These are phyloP conservation scores for Pseudofabraea citricarpa DNA, from an alignment of 2,329 filamentous ascomycete species.

Conservation along the genomic window DNA sequence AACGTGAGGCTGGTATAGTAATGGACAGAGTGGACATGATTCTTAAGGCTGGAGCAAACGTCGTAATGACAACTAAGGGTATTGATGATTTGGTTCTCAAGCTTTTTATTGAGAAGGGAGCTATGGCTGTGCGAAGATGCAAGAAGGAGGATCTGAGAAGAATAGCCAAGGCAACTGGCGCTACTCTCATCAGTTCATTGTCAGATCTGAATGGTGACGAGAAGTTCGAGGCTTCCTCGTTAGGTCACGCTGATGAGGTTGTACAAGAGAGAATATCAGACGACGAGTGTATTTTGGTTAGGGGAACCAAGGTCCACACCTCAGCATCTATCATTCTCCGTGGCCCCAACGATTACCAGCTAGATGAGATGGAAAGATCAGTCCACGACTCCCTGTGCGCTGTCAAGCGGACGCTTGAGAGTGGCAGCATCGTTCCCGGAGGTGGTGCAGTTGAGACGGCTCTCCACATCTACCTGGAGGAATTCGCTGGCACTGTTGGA, in stretches of 20 bases:
- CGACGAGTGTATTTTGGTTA: slow-evolving; percentile 95
- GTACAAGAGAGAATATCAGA: slow-evolving; percentile 98
- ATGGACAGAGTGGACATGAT: slow-evolving; percentile 96
- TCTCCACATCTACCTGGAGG: slow-evolving; percentile 97
- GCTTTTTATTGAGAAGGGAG: slow-evolving; percentile 88
- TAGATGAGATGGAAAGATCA: slow-evolving; percentile 99
- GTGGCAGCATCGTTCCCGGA: slow-evolving; percentile 92
- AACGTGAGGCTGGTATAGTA: slow-evolving; percentile 88
- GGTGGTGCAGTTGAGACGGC: slow-evolving; percentile 98
- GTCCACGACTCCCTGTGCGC: slow-evolving; percentile 95
- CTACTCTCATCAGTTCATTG: slow-evolving; percentile 85
- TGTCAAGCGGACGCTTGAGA: slow-evolving; percentile 95
- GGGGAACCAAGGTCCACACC: slow-evolving; percentile 90
- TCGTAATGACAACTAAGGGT: slow-evolving; percentile 94
- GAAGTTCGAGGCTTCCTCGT: slow-evolving; percentile 84
- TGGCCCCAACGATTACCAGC: slow-evolving; percentile 89
- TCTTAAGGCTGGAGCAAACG: slow-evolving; percentile 93
- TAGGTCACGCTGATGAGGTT: slow-evolving; percentile 92
- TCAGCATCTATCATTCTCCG: slow-evolving; percentile 95
- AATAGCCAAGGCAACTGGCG: slow-evolving; percentile 93
- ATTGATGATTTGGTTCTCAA: slow-evolving; percentile 96
- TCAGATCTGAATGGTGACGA: slow-evolving; percentile 98
- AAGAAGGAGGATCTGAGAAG: slow-evolving; percentile 98
- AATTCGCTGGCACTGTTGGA: slow-evolving; percentile 95
- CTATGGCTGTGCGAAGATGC: slow-evolving; percentile 92